Evolutionary conservation across 2,329 filamentous ascomycete genomes (phyloP), one percentile per base, ranked within the genome.

Genomic region (Orbilia blumenaviensis): DNA sequence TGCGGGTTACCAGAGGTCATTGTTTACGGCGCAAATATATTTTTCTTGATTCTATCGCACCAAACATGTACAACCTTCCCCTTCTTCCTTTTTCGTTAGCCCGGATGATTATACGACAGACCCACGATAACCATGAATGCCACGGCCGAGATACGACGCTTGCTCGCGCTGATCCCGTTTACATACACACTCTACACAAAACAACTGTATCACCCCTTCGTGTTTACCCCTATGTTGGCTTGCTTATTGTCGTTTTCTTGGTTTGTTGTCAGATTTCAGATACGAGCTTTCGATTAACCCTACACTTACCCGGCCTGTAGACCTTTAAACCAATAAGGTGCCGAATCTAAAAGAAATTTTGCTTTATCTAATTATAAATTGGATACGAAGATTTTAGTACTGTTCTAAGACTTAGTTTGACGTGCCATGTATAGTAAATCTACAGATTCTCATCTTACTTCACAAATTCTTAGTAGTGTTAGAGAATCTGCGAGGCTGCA

Each of bases 101-200:
- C 41, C 25, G 34, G 50, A 69, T 64, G 64, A 76, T 69, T 62
- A 54, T 68, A 76, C 72, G 72, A 76, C 72, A 76, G 64, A 76
- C 29, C 52, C 16, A 76, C 46, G 64, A 76, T 60, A 64, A 60
- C 44, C 36, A 62, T 42, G 56, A 66, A 69, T 66, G 56, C 48
- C 4, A 76, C 64, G 72, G 64, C 64, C 60, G 64, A 56, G 52
- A 23, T 62, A 67, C 61, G 23, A 74, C 62, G 52, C 41, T 48
- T 34, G 48, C 42, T 62, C 44, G 52, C 25, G 52, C 52, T 56
- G 34, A 46, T 44, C 36, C 2, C 12, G 42, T 36, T n/a, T 32
- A 23, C 41, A 18, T 21, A 27, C 34, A 16, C 58, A 32, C 54
- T 4, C 41, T n/a, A 46, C 18, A 12, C 29, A 34, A 23, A 41